phyloP scores from a whole-genome alignment of 1,139 yeast genomes.

The Zygoascus meyerae region DNA sequence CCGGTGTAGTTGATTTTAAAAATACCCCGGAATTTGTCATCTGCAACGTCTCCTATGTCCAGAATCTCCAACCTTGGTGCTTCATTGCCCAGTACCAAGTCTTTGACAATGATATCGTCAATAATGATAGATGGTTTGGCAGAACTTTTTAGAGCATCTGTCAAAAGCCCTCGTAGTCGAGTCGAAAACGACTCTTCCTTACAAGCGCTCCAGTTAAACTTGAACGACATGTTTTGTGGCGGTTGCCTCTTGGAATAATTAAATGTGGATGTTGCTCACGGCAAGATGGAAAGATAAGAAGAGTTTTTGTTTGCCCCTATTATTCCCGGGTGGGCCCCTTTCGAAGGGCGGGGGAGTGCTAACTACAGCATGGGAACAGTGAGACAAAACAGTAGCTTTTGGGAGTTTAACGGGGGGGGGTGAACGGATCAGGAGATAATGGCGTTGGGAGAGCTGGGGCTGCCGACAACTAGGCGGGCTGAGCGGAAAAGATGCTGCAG shows the following conservation, averaged over 20 bases:
- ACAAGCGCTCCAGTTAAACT: conserved; percentile 73
- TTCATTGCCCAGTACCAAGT: conserved; percentile 67
- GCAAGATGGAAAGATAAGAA: conserved; percentile 2
- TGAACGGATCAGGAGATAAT: background rate
- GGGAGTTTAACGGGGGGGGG: background rate
- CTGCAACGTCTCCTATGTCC: conserved; percentile 68
- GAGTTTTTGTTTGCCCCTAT: background rate
- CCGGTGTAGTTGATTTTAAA: conserved; percentile 68
- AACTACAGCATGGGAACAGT: background rate
- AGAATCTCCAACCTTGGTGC: conserved; percentile 71
- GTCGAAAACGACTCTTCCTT: conserved; percentile 58
- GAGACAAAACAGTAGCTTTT: background rate
- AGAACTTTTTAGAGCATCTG: conserved; percentile 67
- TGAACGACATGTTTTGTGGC: conserved; percentile 60
- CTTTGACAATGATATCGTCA: conserved; percentile 65
- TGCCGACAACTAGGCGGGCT: background rate
- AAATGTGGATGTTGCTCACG: conserved; percentile 1
- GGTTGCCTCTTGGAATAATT: background rate
- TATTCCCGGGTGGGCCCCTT: background rate
- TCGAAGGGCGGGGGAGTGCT: background rate
- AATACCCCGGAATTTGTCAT: conserved; percentile 65
- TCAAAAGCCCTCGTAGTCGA: conserved; percentile 64
- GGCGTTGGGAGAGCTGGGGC: background rate
- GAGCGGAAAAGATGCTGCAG: too few relatives aligned
- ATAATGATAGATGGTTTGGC: conserved; percentile 76